Base-by-base conservation (phyloP, 306 rosid genomes). In the Cyamopsis tetragonoloba region DNA sequence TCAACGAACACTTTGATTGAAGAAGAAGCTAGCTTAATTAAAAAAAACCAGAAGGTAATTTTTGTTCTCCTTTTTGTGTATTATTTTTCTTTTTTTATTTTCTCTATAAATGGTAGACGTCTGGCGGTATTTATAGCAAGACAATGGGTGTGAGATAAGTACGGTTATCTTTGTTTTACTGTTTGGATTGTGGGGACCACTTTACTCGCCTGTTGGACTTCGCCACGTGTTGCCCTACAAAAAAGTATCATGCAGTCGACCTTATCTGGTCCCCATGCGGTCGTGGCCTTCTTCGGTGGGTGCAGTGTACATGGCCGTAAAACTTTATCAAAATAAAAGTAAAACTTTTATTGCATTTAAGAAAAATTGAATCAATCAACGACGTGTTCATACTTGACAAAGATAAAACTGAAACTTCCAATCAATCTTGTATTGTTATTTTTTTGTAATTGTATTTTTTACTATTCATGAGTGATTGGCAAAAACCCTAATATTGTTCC, bases 211-310 rank as follows among this genome's bases (percentile, higher is more conserved):
- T 53, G n/a, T 87, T 0, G 39, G 0, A 23, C 3, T 0, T 0
- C 15, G 71, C 83, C 98, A 80, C 84, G 91, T 81, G 47, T 34
- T n/a, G 11, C 3, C 2, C 0, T 0, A 19, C 42, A 3, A 64
- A 44, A 72, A 71, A 46, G 62, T 73, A 75, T 73, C 59, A 42
- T 9, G 69, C 62, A 50, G 80, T 83, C 87, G 91, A 85, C 82
- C 97, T 93, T 93, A 93, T 93, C 97, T 82, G 72, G 24, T 73
- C 72, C 54, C 6, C 37, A 80, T 79, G 72, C 79, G 68, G 77
- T 43, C 72, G 58, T 54, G 4, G 7, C 64, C 53, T 32, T 57
- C 53, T 32, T 57, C 68, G 68, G 53, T 28, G 50, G 83, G 84
- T 83, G 72, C 89, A 81, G 19, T 71, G 78, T 10, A 71, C 7